Conservation (phyloP, 225 moss, liverwort and hornwort species). For the Bryum argenteum region DNA sequence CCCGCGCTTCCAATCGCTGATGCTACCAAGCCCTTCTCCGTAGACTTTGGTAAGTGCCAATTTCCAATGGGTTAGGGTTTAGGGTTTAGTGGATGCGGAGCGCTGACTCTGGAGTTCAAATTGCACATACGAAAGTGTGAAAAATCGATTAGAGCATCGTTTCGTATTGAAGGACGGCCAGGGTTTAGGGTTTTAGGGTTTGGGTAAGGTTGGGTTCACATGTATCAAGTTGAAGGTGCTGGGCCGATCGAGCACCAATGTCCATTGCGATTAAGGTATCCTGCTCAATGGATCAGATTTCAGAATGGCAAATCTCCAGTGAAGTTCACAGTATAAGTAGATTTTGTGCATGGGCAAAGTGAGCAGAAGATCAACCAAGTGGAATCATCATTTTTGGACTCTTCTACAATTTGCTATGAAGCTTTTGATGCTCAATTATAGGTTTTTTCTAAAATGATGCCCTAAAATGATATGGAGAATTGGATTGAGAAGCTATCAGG, state of each 20-base stretch:
- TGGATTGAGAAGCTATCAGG: no score
- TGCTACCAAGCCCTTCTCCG: constrained; percentile 32
- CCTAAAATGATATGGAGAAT: no score
- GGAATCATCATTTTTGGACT: no score
- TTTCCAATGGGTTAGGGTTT: constrained; percentile 16
- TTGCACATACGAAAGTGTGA: background rate
- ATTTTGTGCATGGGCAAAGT: no score
- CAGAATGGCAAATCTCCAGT: no score
- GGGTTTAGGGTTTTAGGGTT: constrained; percentile 18
- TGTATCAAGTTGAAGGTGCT: background rate
- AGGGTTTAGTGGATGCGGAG: constrained; percentile 26
- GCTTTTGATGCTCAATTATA: no score
- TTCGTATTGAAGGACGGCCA: background rate
- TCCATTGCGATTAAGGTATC: no score
- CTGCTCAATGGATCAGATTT: no score
- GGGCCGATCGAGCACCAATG: background rate
- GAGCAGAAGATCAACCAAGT: no score
- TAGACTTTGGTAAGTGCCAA: constrained; percentile 38
- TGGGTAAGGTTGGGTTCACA: background rate
- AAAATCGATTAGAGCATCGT: background rate
- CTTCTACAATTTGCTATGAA: no score
- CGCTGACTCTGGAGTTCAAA: background rate
- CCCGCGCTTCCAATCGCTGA: background rate
- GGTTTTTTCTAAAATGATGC: no score
- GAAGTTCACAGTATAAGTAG: no score